Evolutionary conservation across 805 yeast genomes (phyloP), one percentile per base, ranked within the genome.

Genomic region (Candida verbasci): DNA sequence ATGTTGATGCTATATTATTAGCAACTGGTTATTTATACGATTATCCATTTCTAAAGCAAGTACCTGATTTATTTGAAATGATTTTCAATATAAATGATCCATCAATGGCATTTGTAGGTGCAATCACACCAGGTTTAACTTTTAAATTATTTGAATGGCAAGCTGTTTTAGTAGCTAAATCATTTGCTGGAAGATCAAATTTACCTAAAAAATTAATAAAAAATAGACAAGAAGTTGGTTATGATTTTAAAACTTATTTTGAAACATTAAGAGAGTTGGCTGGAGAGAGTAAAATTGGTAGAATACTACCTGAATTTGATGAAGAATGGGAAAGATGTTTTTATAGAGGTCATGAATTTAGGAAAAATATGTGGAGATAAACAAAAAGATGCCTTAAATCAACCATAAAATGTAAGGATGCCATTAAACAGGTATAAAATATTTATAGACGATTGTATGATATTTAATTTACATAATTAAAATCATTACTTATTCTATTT

Each of bases 61-160:
- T 59, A 15, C 59, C 56, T 18, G 51, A 53, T 11, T 39, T 59
- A 9, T 65, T 53, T 31, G 60, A 53, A 24, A 65, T 61, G 40
- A 60, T 65, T 1, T 58, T 63, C 39, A 48, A 46, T 30, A 45
- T 49, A 5, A 51, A 52, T 9, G 65, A 64, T 34, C 67, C 65
- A 1, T 37, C 49, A 9, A 37, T 65, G n/a, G 44, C 64, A 1
- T 48, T 58, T 37, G 56, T 64, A 7, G 71, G 72, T 8, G 53
- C 57, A 4, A 61, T 65, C 32, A 51, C 56, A 1, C 68, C 63
- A 24, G 70, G 65, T 2, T 49, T 67, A 17, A 56, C 68, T 0
- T 65, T 66, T 44, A 50, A 66, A 31, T 63, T 57, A 1, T 67
- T 60, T 46, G 72, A 68, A 42, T 65, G 55, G 47, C 73, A 68